Base-by-base conservation (phyloP, 2,329 filamentous ascomycete species). In the Trichoderma brevicompactum region DNA sequence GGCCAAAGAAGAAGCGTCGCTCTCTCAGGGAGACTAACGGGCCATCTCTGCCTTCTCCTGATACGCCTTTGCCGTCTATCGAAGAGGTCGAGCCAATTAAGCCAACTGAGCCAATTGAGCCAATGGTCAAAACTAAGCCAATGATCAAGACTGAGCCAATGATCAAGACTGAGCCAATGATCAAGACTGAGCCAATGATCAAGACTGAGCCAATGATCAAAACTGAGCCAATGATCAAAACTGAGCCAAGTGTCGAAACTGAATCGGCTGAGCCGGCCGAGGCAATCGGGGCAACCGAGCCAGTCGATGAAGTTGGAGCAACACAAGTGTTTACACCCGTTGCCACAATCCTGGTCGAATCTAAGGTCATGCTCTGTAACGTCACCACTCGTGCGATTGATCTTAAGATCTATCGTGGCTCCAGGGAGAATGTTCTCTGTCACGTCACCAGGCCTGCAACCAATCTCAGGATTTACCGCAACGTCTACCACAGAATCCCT, bases 11-110 rank as follows among this genome's bases (percentile, higher is more conserved):
- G 6, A 43, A 44, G 1, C 66, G 67, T 55, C 52, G 60, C 19
- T 72, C 70, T 64, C 23, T 69, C 38, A 62, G 54, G 34, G 49
- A 52, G 19, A n/a, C 13, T 36, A 66, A 56, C 1, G 66, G 17
- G 36, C 48, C 63, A 28, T 28, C 23, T 28, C 23, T 28, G 2
- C 5, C 23, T 28, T 28, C 23, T 28, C 23, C 23, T 28, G 23
- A 28, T 28, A 28, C 23, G 2, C 23, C 23, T 28, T 28, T 28
- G 23, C 23, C 23, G 23, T 28, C 23, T 28, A 10, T 50, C 28
- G 32, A 48, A 19, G 32, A 32, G 13, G 40, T 5, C 23, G 23
- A 28, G 23, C 23, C 23, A 28, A 28, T 28, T 28, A 5, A 28
- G 5, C 23, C 23, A 28, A 28, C 5, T 28, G 4, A 55, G 19